phyloP scores from a whole-genome alignment of 768 basidiomycete species.

The Amanita subjunquillea region DNA sequence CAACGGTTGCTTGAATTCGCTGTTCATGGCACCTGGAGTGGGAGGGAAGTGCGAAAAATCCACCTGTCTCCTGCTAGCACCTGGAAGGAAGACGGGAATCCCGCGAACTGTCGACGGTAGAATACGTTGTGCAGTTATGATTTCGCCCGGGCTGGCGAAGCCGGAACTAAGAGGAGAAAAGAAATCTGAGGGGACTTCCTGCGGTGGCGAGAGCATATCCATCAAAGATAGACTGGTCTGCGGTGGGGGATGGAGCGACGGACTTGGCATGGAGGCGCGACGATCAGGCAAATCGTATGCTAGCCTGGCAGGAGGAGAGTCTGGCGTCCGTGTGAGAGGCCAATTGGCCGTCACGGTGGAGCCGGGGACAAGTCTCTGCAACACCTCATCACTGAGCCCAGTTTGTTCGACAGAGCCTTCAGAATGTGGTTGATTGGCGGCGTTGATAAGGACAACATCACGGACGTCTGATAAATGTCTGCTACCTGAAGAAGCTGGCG shows the following conservation, averaged over 20 bases:
- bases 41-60: conserved; percentile 27
- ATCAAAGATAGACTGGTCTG: neutral
- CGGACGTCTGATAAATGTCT: neutral
- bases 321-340: conserved; percentile 1
- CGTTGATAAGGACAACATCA: conserved; percentile 5
- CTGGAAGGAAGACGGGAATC: conserved; percentile 24
- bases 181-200: neutral
- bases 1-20: conserved; percentile 14
- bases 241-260: neutral
- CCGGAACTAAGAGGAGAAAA: neutral
- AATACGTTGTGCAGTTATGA: conserved; percentile 25
- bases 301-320: conserved; percentile 12
- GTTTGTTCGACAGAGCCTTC: neutral
- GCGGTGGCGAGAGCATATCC: neutral
- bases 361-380: conserved; percentile 1
- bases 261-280: neutral
- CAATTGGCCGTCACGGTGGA: conserved; percentile 3
- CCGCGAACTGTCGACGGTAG: conserved; percentile 26
- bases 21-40: conserved; percentile 18
- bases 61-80: conserved; percentile 15
- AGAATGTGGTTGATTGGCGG: neutral
- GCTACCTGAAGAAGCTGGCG: neutral
- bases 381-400: conserved; percentile 10
- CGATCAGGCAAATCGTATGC: conserved; percentile 11
- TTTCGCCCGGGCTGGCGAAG: conserved; percentile 20